These are phyloP conservation scores for Zymoseptoria ardabiliae DNA, from an alignment of 2,329 filamentous ascomycete genomes.

Conservation along the genomic window DNA sequence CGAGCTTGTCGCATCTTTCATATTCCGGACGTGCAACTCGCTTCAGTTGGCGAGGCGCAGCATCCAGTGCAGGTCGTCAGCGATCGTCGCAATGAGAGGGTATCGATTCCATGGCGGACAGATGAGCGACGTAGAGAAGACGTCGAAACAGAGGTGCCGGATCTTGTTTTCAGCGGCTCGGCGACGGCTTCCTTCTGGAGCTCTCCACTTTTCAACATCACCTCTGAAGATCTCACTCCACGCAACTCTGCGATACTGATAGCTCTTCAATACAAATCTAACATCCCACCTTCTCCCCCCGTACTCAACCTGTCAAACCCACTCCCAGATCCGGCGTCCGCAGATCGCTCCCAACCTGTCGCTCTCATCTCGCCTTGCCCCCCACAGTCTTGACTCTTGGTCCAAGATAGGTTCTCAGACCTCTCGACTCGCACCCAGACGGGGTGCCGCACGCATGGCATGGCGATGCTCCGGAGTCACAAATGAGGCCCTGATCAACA, in stretches of 20 bases:
- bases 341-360: neutral
- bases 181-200: neutral
- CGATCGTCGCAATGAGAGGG: no score
- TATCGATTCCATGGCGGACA: no score
- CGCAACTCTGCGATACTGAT: no score
- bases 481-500: constrained; percentile 70
- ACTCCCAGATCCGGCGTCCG: neutral
- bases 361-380: neutral
- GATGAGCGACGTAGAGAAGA: neutral
- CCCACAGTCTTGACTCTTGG: neutral
- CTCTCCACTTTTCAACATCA: neutral
- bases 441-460: constrained; percentile 58
- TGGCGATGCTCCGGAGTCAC: constrained; percentile 75
- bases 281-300: neutral
- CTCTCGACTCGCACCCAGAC: neutral
- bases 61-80: no score
- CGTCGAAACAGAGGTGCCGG: neutral
- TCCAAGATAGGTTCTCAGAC: neutral
- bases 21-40: no score
- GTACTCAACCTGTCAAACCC: neutral
- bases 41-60: no score
- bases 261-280: neutral
- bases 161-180: neutral
- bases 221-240: neutral
- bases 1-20: no score